phyloP scores from a whole-genome alignment of 768 basidiomycete genomes.

The Chalciporus sphaerocephalus region DNA sequence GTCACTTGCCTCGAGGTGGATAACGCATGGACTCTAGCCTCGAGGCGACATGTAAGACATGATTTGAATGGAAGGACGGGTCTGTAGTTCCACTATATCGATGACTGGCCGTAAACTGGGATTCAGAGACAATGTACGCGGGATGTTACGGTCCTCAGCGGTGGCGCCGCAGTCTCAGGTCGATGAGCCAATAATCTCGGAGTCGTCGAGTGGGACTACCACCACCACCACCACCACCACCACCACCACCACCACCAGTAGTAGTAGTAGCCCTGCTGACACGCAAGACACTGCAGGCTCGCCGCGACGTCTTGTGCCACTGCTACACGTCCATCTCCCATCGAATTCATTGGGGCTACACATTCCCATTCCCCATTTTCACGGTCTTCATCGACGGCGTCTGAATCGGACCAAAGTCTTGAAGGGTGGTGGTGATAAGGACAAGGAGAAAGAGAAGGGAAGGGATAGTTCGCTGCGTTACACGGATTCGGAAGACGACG shows the following conservation, averaged over 20 bases:
- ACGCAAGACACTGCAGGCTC: no score
- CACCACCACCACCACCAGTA: no score
- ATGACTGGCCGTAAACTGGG: neutral
- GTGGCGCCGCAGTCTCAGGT: neutral
- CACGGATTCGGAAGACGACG: conserved; percentile 13
- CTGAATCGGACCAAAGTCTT: conserved; percentile 14
- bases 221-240: neutral
- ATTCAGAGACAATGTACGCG: neutral
- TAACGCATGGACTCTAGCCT: no score
- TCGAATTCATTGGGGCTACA: no score
- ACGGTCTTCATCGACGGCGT: conserved; percentile 4
- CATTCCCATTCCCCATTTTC: neutral
- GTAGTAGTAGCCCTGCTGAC: no score
- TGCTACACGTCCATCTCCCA: no score
- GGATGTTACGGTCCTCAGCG: neutral
- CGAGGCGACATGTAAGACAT: no score
- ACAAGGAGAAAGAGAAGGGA: neutral
- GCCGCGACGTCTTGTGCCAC: no score
- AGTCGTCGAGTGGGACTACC: neutral
- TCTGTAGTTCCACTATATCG: neutral
- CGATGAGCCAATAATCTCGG: no score
- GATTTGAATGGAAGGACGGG: no score
- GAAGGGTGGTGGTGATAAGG: conserved; percentile 7
- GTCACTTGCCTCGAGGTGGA: no score
- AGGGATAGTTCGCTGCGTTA: conserved; percentile 16